Conservation (phyloP, 371 early-diverging fungal genomes). For the Dentiscutata heterogama region DNA sequence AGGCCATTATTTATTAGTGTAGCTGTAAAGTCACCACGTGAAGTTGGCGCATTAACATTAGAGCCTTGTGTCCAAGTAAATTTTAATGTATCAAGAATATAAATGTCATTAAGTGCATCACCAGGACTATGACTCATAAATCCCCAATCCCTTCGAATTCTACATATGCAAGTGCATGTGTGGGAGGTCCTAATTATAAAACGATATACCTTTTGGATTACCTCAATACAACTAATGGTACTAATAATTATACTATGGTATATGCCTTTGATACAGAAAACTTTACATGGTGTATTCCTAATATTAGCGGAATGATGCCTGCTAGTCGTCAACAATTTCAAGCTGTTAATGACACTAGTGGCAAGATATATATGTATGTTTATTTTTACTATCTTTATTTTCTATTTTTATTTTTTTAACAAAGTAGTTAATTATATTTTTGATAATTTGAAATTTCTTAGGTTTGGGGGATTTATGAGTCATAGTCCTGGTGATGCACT, state of each 20-base stretch:
- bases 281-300: background rate
- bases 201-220: too few species aligned
- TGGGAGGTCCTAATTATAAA: background rate
- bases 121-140: too few species aligned
- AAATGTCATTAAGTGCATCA: too few species aligned
- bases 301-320: background rate
- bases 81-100: too few species aligned
- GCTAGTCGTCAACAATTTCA: background rate
- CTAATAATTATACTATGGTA: background rate
- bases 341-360: background rate
- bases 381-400: too few species aligned
- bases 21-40: background rate
- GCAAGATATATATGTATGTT: background rate
- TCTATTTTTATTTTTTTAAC: too few species aligned
- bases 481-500: too few species aligned
- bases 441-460: too few species aligned
- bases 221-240: too few species aligned
- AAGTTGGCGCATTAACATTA: background rate
- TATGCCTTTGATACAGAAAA: background rate
- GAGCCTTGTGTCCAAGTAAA: too few species aligned
- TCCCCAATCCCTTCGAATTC: background rate
- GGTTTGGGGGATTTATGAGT: background rate
- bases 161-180: background rate
- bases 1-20: constrained; percentile 14
- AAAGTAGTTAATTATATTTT: too few species aligned